Evolutionary conservation across 306 rosid species (phyloP).

Genomic region (Purshia tridentata): DNA sequence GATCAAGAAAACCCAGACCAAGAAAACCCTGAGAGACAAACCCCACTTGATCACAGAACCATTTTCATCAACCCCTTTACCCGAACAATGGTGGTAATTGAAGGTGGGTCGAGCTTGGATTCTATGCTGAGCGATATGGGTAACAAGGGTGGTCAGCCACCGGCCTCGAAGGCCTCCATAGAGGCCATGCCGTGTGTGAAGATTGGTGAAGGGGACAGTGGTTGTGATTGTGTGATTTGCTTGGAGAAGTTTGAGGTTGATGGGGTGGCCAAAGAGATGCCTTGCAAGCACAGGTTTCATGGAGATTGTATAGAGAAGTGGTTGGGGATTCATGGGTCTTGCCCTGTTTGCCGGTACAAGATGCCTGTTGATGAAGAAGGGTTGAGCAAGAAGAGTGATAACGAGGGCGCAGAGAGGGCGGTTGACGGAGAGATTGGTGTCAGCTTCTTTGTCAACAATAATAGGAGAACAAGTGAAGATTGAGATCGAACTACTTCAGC

Average conservation of each 20-base stretch:
- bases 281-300: constrained; percentile 77
- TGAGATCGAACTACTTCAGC: constrained; percentile 32
- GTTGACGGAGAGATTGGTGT: constrained; percentile 56
- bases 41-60: constrained; percentile 32
- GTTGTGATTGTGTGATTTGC: constrained; percentile 65
- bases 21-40: not conserved
- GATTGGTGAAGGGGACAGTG: constrained; percentile 31
- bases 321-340: constrained; percentile 70
- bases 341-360: constrained; percentile 75
- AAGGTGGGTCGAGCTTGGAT: constrained; percentile 50
- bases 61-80: constrained; percentile 60
- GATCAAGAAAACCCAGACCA: constrained; percentile 12
- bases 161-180: constrained; percentile 75
- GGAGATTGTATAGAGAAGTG: constrained; percentile 65
- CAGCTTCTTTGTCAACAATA: constrained; percentile 48
- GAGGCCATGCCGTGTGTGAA: constrained; percentile 50
- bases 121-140: constrained; percentile 44
- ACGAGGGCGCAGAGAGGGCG: constrained; percentile 32
- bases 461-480: constrained; percentile 31
- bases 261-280: constrained; percentile 58
- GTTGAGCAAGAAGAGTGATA: constrained; percentile 40
- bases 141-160: constrained; percentile 53
- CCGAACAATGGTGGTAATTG: constrained; percentile 59
- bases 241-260: constrained; percentile 64
- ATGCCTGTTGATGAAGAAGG: constrained; percentile 70